A percentile compares a stretch with the other conserved stretches of the same genome.
Evolutionary conservation across 176 grass and related monocot genomes (phyloP).

Genomic region (Cenchrus fungigraminus): DNA sequence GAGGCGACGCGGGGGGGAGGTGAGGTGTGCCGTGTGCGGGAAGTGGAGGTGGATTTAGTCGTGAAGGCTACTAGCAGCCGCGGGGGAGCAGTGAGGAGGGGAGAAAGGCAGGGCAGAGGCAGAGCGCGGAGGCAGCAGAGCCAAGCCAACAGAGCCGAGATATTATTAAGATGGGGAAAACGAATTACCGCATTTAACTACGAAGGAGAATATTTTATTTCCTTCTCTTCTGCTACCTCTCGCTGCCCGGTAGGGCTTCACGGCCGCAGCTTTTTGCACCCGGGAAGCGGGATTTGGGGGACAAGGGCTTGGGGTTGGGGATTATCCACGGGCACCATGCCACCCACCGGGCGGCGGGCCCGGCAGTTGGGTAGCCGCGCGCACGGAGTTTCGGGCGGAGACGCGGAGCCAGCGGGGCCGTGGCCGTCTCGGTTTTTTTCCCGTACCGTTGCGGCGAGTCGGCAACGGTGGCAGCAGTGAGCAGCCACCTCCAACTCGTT

Average conservation of each 20-base stretch:
- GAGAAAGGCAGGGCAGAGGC: neutral
- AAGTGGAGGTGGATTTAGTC: slow-evolving; percentile 55
- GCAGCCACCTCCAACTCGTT: neutral
- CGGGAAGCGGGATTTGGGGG: neutral
- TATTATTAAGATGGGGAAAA: neutral
- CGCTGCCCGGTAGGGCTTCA: neutral
- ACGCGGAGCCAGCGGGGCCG: slow-evolving; percentile 1
- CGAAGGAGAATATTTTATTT: too few species aligned
- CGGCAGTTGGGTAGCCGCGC: slow-evolving; percentile 34
- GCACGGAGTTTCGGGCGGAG: slow-evolving; percentile 33
- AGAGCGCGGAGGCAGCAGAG: neutral
- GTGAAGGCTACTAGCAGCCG: slow-evolving; percentile 55
- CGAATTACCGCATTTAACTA: neutral
- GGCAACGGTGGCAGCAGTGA: neutral
- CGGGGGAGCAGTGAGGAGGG: neutral
- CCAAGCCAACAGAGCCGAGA: slow-evolving; percentile 18
- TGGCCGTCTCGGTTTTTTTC: neutral
- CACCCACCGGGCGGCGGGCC: neutral
- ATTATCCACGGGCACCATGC: slow-evolving; percentile 18
- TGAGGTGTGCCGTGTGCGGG: slow-evolving; percentile 10
- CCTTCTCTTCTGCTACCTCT: slow-evolving; percentile 6
- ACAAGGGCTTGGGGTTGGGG: neutral
- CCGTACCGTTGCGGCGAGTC: slow-evolving; percentile 46
- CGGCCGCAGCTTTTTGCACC: neutral
- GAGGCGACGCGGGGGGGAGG: slow-evolving; percentile 17